Evolutionary conservation across 768 basidiomycete genomes (phyloP), one percentile per base, ranked within the genome.

Genomic region (Agaricus subrufescens): DNA sequence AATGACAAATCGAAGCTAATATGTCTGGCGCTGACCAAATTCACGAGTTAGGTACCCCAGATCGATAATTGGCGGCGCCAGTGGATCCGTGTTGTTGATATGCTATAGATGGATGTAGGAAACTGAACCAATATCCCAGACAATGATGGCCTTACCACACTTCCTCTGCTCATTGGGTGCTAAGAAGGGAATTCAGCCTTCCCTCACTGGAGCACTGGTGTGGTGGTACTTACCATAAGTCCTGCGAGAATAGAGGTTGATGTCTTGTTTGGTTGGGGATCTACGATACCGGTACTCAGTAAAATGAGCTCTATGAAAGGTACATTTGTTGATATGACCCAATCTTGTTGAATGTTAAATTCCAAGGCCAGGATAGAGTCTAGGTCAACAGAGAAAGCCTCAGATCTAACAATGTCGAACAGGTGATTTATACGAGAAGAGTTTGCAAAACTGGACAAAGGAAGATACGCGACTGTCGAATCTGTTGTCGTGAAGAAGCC

Each of bases 131-230:
- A 44, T 19, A 44, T 8, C 43, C 8, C 43, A 44, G 42, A 30
- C 5, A 4, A 30, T n/a, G 19, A 7, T 7, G 43, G 15, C 38
- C 53, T 45, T 30, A 59, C 58, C 27, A 59, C 54, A 23, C 29
- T 50, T 46, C 58, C 58, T 14, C 58, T 38, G 31, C 53, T 55
- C 40, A 59, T 50, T 3, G 58, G 58, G 38, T 59, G 58, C 42
- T 59, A 19, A 19, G 51, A 25, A 14, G 23, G 43, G 43, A n/a
- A 8, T 25, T 15, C 23, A 7, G 23, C 7, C 23, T 25, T 44
- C 5, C 15, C 23, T 15, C 43, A 44, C 19, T 19, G 19, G 15
- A n/a, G 14, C 43, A 7, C 15, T 25, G 23, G 12, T n/a, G 43
- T 19, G 23, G 31, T 55, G n/a, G 3, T 40, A 39, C 14, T 23